Evolutionary conservation across 108 stramenopile species (phyloP), one percentile per base, ranked within the genome.

Genomic region (Asterionellopsis glacialis): DNA sequence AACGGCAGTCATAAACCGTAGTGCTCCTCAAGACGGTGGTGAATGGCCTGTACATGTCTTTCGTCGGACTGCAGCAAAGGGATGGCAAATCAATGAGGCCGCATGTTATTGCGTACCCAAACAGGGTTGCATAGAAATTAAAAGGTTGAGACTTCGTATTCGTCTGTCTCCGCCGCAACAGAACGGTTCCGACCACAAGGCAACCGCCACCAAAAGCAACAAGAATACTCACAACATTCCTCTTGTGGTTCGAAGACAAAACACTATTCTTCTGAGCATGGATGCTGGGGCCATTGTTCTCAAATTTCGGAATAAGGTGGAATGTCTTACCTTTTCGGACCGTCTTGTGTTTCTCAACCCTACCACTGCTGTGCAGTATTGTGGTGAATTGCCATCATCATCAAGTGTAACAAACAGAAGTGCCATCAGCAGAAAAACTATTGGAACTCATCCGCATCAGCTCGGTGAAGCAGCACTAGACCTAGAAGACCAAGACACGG

Each of bases 291-390:
- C 65, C 48, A 62, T 79, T 61, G 45, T 79, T 18, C 62, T 79
- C 16, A 52, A 74, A 42, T 79, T 79, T 48, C 28, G 18, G 22
- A 73, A 67, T 13, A 19, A 63, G n/a, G 56, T 56, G 45, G 67
- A 79, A 1, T 79, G 73, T 40, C 33, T 70, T 10, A 54, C 39
- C 24, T 79, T 79, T 55, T 65, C 69, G 27, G 77, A 73, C 56
- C 54, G 53, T 0, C 71, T 79, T 16, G 16, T 54, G 22, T 13
- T 6, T 19, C 59, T 74, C 41, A 79, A 79, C 59, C 62, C 56
- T 43, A 18, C 41, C 3, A 42, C 15, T 2, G 57, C n/a, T 11
- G 41, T 14, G 11, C 41, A 24, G 19, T 22, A 15, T n/a, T 53
- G 33, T 6, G 40, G n/a, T n/a, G n/a, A n/a, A n/a, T n/a, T n/a